Base-by-base conservation (phyloP, 768 basidiomycete genomes). In the Lentinula raphanica region DNA sequence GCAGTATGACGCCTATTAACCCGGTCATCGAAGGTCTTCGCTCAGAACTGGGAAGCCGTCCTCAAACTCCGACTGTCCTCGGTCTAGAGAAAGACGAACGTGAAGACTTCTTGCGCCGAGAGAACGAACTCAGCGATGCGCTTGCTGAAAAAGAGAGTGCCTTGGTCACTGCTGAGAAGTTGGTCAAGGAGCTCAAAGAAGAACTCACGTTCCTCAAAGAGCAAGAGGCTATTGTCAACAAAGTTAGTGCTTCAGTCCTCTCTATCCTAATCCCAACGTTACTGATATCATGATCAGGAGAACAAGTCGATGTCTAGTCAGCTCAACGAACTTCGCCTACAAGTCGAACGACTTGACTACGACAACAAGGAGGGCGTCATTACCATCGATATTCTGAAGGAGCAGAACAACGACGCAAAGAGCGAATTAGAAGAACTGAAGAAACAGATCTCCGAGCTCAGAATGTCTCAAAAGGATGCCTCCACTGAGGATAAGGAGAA, bases 401-500 rank as follows among this genome's bases (percentile, higher is more conserved):
- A 99, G 72, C 92, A 95, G 76, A 95, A 92, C 62, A 78, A 79
- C 58, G 95, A 99, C 68, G 82, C 92, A 19, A 85, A 87, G 72
- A 80, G 72, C 49, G 96, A 98, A 71, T 75, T 98, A 59, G 96
- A 98, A 64, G 94, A 96, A 67, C 79, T 98, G 42, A 86, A 81
- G 78, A 88, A 85, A 72, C 82, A 85, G 61, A 81, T 94, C 58
- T 72, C 80, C 17, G 92, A 94, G 48, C 73, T 93, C 63, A 94
- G 92, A 76, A 75, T 79, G 35, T 80, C 86, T 12, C 91, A 94
- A 72, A 90, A 88, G 72, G 90, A 92, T 60, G 84, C 88, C 15
- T 87, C 88, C 38, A 87, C 87, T 31, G 97, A 98, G 71, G 97
- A 98, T 70, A 98, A 95, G 76, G 97, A 99, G 79, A 97, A 93